These are phyloP conservation scores for Paramecium pentaurelia DNA, from an alignment of 73 alveolate genomes.

Conservation along the genomic window DNA sequence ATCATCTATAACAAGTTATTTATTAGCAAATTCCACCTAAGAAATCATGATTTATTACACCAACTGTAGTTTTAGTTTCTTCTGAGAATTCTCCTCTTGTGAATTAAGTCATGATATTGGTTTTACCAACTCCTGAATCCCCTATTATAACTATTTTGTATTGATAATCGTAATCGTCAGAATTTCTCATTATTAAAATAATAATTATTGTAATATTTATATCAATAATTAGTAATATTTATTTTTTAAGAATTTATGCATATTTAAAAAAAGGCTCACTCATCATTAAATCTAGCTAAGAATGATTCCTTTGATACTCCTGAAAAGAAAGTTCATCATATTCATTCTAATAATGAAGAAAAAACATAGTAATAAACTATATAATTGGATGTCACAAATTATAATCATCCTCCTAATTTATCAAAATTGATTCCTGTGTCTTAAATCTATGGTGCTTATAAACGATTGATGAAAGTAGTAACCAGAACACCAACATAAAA, in stretches of 20 bases:
- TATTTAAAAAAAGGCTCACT: background rate
- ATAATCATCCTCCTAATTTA: slow-evolving; percentile 27
- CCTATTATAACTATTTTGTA: slow-evolving; percentile 67
- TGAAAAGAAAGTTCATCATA: background rate
- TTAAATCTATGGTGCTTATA: slow-evolving; percentile 36
- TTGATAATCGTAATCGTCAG: slow-evolving; percentile 58
- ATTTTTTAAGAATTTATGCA: background rate
- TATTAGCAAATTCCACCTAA: slow-evolving; percentile 8
- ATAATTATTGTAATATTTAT: background rate
- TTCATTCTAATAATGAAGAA: background rate
- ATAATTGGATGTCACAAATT: background rate
- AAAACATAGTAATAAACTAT: background rate
- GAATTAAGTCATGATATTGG: background rate
- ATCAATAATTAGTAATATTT: background rate
- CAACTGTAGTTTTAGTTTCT: slow-evolving; percentile 37
- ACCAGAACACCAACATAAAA: slow-evolving; percentile 41
- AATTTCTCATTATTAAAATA: background rate
- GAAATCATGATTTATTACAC: slow-evolving; percentile 40
- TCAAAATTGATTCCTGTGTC: slow-evolving; percentile 12
- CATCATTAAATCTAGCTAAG: background rate
- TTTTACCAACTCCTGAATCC: slow-evolving; percentile 65
- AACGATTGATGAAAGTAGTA: background rate
- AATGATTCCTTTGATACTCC: background rate
- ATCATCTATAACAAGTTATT: background rate
- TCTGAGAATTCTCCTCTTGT: background rate